Base-by-base conservation (phyloP, 1,139 yeast species). In the Protomyces lactucae-debilis region DNA sequence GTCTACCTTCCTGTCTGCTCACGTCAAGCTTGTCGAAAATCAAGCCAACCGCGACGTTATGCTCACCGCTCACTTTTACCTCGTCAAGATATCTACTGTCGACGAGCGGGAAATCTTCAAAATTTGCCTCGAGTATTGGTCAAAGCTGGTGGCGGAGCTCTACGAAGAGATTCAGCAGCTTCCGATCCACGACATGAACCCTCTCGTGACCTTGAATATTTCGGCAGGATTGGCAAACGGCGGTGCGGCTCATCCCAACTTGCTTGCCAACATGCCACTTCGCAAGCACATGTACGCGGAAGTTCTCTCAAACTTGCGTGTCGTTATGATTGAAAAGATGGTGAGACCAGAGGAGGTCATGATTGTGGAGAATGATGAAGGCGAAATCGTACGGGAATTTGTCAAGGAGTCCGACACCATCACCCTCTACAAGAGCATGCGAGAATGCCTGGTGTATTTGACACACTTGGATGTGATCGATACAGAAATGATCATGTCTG, bases 331-430 rank as follows among this genome's bases (percentile, higher is more conserved):
- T 72, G 98, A 92, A 76, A 88, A 89, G 73, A 95, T 93, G 99
- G 99, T 90, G 1, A 86, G 96, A 75, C 99, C 99, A 0, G 99
- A 93, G 77, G 99, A 93, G 53, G 68, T 69, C 64, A 81, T 93
- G 68, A 85, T 93, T 77, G 97, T 92, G 61, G 99, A 95, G 76
- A 93, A 93, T 74, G 99, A 93, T 76, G 99, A 93, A 78, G 99
- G 99, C 70, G 99, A 93, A 77, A 93, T 93, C 75, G 99, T 95
- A 52, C 85, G 99, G 74, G 99, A 93, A 74, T 92, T 93, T 71
- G 97, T 93, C 67, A 91, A 89, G 75, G 99, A 93, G 76, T 87
- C 95, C 74, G 99, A 93, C 75, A 93, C 99, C 14, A 93, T 93
- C 73, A 96, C 93, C 71, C 80, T 93, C 68, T 93, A 93, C 79